Conservation (phyloP, 306 rosid genomes). For the Quercus cerris region DNA sequence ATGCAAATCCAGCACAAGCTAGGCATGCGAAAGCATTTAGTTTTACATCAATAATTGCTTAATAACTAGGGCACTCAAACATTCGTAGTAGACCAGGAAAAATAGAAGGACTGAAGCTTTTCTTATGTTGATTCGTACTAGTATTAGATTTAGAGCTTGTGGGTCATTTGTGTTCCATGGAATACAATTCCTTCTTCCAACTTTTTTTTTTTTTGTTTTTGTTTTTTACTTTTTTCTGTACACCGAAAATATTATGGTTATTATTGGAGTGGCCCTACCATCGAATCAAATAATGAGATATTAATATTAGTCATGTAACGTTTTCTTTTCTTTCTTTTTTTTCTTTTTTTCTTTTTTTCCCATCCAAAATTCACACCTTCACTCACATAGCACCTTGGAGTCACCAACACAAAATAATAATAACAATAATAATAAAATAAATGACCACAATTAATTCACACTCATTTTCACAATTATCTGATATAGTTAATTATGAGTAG, state of each 20-base stretch:
- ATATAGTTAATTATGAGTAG: fast-evolving
- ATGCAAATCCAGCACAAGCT: not conserved
- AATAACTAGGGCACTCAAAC: not conserved
- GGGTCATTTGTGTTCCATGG: not conserved
- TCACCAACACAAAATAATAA: too few relatives aligned
- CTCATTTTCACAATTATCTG: too few relatives aligned
- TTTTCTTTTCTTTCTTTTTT: too few relatives aligned
- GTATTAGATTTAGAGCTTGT: not conserved
- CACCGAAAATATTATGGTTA: not conserved
- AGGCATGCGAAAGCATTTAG: not conserved
- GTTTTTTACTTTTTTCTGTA: not conserved
- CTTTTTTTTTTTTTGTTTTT: not conserved
- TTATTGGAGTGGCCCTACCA: too few relatives aligned
- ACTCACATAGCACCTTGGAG: too few relatives aligned
- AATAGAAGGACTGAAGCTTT: too few relatives aligned
- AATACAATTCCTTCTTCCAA: not conserved
- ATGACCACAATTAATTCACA: too few relatives aligned
- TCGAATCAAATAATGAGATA: too few relatives aligned
- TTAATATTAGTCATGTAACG: too few relatives aligned
- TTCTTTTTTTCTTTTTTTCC: too few relatives aligned
- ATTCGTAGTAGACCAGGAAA: not conserved
- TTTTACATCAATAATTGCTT: not conserved
- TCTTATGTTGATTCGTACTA: not conserved
- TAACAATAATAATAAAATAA: too few relatives aligned
- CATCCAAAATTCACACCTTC: too few relatives aligned